Evolutionary conservation across 2,329 filamentous ascomycete genomes (phyloP).

Genomic region (Catunica adiposa): DNA sequence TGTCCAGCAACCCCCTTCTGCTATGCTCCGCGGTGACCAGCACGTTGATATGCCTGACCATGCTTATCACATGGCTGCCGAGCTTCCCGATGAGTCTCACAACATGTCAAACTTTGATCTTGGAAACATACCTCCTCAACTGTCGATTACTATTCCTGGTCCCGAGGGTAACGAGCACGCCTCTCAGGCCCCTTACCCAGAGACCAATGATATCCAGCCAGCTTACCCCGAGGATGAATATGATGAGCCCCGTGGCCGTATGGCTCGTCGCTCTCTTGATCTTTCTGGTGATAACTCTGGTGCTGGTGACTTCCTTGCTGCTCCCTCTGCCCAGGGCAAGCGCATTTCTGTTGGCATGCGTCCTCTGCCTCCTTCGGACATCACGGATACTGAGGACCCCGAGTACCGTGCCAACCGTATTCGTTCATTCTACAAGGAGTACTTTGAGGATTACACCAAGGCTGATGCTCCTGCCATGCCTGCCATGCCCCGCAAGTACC

Average conservation of each 20-base stretch:
- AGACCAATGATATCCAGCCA: constrained; percentile 15
- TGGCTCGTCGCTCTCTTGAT: constrained; percentile 18
- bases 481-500: constrained; percentile 23
- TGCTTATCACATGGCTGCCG: constrained; percentile 2
- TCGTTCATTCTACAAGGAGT: constrained; percentile 97
- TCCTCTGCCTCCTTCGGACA: constrained; percentile 73
- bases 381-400: constrained; percentile 66
- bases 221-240: constrained; percentile 7
- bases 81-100: constrained; percentile 5
- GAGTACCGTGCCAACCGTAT: constrained; percentile 92
- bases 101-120: constrained; percentile 2
- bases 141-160: constrained; percentile 7
- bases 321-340: constrained; percentile 38
- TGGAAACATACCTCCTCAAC: not conserved
- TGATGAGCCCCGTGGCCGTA: constrained; percentile 24
- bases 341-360: constrained; percentile 58
- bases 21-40: constrained; percentile 19
- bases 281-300: constrained; percentile 16
- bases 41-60: constrained; percentile 13
- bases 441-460: constrained; percentile 72
- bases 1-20: constrained; percentile 24
- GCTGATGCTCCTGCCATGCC: constrained; percentile 22
- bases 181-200: constrained; percentile 15
- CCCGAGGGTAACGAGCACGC: constrained; percentile 20
- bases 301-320: constrained; percentile 28